Percentiles rank a stretch among this genome's conserved stretches.
These are phyloP conservation scores for Penicillium simplicissimum DNA, from an alignment of 495 filamentous ascomycete genomes.

Conservation along the genomic window DNA sequence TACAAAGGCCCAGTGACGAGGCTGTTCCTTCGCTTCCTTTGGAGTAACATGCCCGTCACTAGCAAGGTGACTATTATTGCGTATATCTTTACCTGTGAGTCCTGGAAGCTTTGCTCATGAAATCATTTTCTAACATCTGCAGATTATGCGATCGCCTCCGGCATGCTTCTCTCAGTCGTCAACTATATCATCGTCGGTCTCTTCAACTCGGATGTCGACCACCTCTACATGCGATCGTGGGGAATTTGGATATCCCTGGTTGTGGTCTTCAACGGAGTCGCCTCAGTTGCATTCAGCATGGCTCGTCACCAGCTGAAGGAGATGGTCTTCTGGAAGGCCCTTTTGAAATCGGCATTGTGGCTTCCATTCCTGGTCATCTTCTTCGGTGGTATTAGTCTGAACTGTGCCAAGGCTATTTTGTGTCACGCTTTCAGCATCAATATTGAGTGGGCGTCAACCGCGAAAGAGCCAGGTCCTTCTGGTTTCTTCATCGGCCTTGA, in stretches of 20 bases:
- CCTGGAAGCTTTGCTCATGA: neutral
- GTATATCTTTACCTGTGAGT: slow-evolving; percentile 73
- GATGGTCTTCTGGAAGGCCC: slow-evolving; percentile 6
- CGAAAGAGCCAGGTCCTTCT: slow-evolving; percentile 54
- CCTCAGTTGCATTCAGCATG: slow-evolving; percentile 10
- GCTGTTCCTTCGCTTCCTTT: slow-evolving; percentile 70
- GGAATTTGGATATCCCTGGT: slow-evolving; percentile 31
- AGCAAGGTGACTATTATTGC: slow-evolving; percentile 79
- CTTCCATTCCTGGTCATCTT: slow-evolving; percentile 64
- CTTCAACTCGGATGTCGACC: slow-evolving; percentile 71
- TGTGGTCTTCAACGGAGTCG: slow-evolving; percentile 51
- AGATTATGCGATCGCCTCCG: slow-evolving; percentile 45
- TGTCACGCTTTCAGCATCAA: slow-evolving; percentile 73
- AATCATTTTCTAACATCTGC: neutral
- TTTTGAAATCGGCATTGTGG: slow-evolving; percentile 1
- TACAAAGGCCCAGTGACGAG: slow-evolving; percentile 68
- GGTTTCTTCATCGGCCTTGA: slow-evolving; percentile 33
- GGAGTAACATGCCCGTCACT: slow-evolving; percentile 72
- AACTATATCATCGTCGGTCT: slow-evolving; percentile 54
- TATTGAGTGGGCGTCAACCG: slow-evolving; percentile 71
- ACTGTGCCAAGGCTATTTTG: slow-evolving; percentile 65
- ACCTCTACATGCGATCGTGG: slow-evolving; percentile 77
- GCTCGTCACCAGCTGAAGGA: slow-evolving; percentile 11
- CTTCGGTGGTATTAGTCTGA: slow-evolving; percentile 68
- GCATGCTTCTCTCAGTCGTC: slow-evolving; percentile 33